phyloP scores from a whole-genome alignment of 345 rosid species.

The Conringia planisiliqua region DNA sequence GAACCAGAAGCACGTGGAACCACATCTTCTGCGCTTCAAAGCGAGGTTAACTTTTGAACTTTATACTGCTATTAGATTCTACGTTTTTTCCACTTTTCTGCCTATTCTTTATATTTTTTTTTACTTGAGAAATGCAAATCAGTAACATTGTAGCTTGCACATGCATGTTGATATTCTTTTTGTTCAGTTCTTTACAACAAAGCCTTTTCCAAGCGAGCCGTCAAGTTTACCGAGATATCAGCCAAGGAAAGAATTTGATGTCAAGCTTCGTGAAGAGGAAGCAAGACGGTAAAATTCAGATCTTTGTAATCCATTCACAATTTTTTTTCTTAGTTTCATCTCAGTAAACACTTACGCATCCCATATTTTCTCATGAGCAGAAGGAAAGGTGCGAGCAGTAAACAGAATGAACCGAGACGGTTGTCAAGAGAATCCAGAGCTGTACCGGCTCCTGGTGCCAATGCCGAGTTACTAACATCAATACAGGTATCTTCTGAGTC shows the following conservation, averaged over 20 bases:
- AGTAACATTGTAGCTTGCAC: background rate
- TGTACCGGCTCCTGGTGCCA: conserved; percentile 52
- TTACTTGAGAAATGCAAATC: background rate
- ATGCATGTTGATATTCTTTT: background rate
- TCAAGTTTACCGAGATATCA: conserved; percentile 60
- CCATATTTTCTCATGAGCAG: conserved; percentile 25
- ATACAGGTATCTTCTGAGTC: conserved; percentile 39
- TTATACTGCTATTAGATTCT: background rate
- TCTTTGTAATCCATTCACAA: background rate
- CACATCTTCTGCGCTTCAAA: conserved; percentile 53
- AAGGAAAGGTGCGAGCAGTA: conserved; percentile 40
- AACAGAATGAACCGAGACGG: conserved; percentile 42
- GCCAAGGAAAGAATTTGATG: conserved; percentile 66
- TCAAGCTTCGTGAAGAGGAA: conserved; percentile 52
- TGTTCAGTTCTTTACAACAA: conserved; percentile 49
- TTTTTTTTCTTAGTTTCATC: background rate
- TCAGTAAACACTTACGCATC: background rate
- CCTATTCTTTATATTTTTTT: too few species aligned
- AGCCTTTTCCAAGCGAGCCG: conserved; percentile 60
- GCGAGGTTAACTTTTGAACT: conserved; percentile 42
- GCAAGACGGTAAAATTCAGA: conserved; percentile 42
- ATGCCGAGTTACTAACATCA: conserved; percentile 48
- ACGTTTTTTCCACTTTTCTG: background rate
- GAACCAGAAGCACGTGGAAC: conserved; percentile 66
- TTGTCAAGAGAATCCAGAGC: conserved; percentile 45